A percentile compares a stretch with the other conserved stretches of the same genome.
Conservation (phyloP, 805 yeast genomes). For the Trichomonascus vanleenenianus region DNA sequence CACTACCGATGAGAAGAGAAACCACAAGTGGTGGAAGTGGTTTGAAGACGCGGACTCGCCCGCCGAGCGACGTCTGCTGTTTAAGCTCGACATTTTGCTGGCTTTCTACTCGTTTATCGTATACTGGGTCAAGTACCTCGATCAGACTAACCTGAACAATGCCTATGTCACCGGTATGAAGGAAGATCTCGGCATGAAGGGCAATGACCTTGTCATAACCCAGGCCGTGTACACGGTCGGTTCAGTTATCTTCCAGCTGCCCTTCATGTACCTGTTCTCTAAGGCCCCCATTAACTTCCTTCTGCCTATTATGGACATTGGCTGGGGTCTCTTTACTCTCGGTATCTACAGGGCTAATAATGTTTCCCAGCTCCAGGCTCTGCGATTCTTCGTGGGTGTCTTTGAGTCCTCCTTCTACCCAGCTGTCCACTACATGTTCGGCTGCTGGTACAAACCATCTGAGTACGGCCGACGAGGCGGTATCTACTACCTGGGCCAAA, state of each 20-base stretch:
- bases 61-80: slow-evolving; percentile 39
- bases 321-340: slow-evolving; percentile 63
- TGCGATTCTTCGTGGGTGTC: slow-evolving; percentile 59
- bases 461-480: slow-evolving; percentile 60
- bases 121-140: slow-evolving; percentile 64
- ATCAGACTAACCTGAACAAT: slow-evolving; percentile 50
- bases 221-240: slow-evolving; percentile 56
- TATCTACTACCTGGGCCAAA: slow-evolving; percentile 54
- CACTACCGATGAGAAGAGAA: slow-evolving; percentile 3
- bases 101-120: slow-evolving; percentile 51
- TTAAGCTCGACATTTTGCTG: slow-evolving; percentile 49
- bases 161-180: slow-evolving; percentile 62
- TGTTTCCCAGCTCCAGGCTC: slow-evolving; percentile 46
- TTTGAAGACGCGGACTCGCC: slow-evolving; percentile 33
- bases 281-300: slow-evolving; percentile 47
- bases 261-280: slow-evolving; percentile 51
- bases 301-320: slow-evolving; percentile 48
- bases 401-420: slow-evolving; percentile 67
- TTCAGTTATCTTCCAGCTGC: slow-evolving; percentile 51
- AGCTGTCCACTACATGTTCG: slow-evolving; percentile 33
- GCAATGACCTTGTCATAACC: slow-evolving; percentile 53
- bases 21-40: slow-evolving; percentile 11
- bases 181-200: slow-evolving; percentile 47
- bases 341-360: slow-evolving; percentile 43
- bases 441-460: slow-evolving; percentile 48